A percentile compares a stretch with the other conserved stretches of the same genome.
These are phyloP conservation scores for Starmerella potacharoeniae DNA, from an alignment of 805 yeast genomes.

Conservation along the genomic window DNA sequence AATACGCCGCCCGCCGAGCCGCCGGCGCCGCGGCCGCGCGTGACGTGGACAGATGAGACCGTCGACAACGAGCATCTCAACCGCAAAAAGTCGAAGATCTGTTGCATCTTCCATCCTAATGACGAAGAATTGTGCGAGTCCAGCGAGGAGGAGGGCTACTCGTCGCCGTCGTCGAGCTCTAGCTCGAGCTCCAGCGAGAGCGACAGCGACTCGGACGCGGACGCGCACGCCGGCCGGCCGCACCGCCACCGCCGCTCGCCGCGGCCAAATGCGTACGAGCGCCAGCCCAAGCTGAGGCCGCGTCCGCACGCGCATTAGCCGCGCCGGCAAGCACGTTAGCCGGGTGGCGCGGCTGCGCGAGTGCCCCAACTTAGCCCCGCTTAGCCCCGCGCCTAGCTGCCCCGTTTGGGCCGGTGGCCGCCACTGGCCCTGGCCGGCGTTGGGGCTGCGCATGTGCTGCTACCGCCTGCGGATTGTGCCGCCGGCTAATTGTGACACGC, in stretches of 20 bases:
- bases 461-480: too few species aligned
- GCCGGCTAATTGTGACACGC: too few species aligned
- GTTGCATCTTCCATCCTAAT: slow-evolving; percentile 45
- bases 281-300: slow-evolving; percentile 29
- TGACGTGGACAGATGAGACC: slow-evolving; percentile 75
- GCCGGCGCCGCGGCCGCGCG: slow-evolving; percentile 35
- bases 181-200: slow-evolving; percentile 25
- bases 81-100: slow-evolving; percentile 80
- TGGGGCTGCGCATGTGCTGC: too few species aligned
- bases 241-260: slow-evolving; percentile 23
- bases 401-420: too few species aligned
- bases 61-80: slow-evolving; percentile 83
- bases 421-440: too few species aligned
- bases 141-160: slow-evolving; percentile 26
- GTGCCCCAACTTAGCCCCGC: too few species aligned
- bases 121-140: slow-evolving; percentile 33
- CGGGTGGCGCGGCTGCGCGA: too few species aligned
- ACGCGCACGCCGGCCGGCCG: slow-evolving; percentile 21
- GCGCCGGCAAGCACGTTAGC: too few species aligned
- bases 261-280: slow-evolving; percentile 77
- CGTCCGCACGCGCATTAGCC: background rate
- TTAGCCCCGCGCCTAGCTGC: too few species aligned
- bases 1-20: background rate
- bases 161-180: slow-evolving; percentile 20
- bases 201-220: slow-evolving; percentile 37